Evolutionary conservation across 2,329 filamentous ascomycete genomes (phyloP), one percentile per base, ranked within the genome.

Genomic region (Aspergillus nomiae): DNA sequence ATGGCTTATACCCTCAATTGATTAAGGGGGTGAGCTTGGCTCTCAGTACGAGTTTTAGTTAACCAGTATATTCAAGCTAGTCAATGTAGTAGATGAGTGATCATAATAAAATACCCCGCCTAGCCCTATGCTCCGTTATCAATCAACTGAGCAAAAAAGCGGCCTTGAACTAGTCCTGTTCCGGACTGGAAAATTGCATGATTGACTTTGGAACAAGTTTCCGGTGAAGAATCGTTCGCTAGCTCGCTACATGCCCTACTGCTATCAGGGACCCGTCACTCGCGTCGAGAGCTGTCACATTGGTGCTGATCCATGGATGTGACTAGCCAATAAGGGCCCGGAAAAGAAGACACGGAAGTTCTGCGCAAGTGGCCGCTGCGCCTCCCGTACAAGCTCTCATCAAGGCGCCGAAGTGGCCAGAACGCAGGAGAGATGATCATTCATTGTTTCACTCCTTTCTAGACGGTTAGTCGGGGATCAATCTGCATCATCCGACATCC

Each of bases 341-440:
- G 19, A 5, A 41, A 54, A 57, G 59, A 54, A 59, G 43, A 61
- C 59, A 63, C 67, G 67, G 68, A 68, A 66, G 70, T 69, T 60
- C 59, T 69, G 76, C 76, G 63, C 66, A 62, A 67, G 64, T 76
- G 68, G 76, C 72, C 71, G 73, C 70, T 66, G 58, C 67, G 72
- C 67, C 70, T 26, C 34, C 70, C 74, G 72, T 72, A 75, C 63
- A 56, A 67, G 63, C 70, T 71, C 61, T 65, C 14, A 32, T 59
- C 55, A 65, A 76, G 68, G 38, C 38, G 38, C 38, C 38, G 38
- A 41, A 41, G 74, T 76, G 74, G 73, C 74, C 74, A 70, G 63
- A 74, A 55, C 69, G 63, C 63, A 50, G 59, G 54, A 55, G 38
- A n/a, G 53, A 41, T 36, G 26, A 45, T 26, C 53, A 48, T 58